Base-by-base conservation (phyloP, 208 protist genomes). In the Trypanosoma boissoni region DNA sequence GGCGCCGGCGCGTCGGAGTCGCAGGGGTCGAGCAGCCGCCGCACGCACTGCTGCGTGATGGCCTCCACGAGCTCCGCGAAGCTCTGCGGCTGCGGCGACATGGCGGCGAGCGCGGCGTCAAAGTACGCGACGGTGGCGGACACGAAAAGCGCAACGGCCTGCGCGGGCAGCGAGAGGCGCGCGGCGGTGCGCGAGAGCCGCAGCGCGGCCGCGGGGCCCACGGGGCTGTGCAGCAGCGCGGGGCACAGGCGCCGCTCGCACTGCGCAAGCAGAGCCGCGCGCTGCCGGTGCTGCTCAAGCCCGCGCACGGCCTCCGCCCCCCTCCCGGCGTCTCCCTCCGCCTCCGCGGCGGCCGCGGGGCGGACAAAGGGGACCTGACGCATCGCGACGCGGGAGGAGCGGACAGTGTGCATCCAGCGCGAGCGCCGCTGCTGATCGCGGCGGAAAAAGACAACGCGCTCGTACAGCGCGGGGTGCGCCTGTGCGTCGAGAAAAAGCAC, bases 171-270 rank as follows among this genome's bases (percentile, higher is more conserved):
- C 12, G 70, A 82, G 26, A 68, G 55, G 14, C 63, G 54, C 10
- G 72, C 72, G 28, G 81, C 74, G n/a, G 59, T 10, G 7, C 45
- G 31, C 18, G 68, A 52, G 39, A 88, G 37, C 1, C 58, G 53
- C 4, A 32, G 32, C 8, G 74, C 41, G 29, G 58, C 59, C 10
- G 76, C 72, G 3, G 67, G 59, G 16, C 82, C 60, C 12, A 91
- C 42, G 6, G 83, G 74, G 37, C 78, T 86, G 26, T 72, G 80
- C 9, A 86, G 64, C n/a, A 91, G 64, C 18, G 71, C 64, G 0
- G 83, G 83, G 37, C 83, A 87, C 29, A 80, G 50, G 2, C 84
- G 67, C 12, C 64, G 63, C 54, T 91, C 83, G 44, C 83, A 87
- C 27, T 66, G 76, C 0, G 77, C 49, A 9, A 80, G 49, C 20